Evolutionary conservation across 306 rosid species (phyloP).

Genomic region (Vigna reflexopilosa): DNA sequence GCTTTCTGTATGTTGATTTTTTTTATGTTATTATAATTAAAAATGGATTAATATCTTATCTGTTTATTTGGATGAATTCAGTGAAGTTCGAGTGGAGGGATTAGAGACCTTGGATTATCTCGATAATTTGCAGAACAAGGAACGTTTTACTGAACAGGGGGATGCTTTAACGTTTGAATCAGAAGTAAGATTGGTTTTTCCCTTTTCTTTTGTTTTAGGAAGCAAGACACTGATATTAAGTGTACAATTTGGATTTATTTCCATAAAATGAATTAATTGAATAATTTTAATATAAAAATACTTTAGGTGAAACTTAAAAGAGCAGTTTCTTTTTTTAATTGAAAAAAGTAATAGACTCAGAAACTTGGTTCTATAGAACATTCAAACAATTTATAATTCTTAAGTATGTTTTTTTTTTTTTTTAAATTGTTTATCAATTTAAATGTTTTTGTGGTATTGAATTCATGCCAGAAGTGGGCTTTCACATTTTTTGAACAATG

Average conservation of each 20-base stretch:
- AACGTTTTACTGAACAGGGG: constrained; percentile 92
- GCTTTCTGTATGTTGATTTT: not conserved
- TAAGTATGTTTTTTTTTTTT: constrained; percentile 1
- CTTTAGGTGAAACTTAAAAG: constrained; percentile 11
- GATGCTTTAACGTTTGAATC: constrained; percentile 98
- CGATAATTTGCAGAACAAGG: constrained; percentile 86
- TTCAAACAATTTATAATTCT: constrained; percentile 32
- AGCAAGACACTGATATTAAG: constrained; percentile 3
- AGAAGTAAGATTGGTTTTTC: constrained; percentile 64
- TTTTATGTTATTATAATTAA: not conserved
- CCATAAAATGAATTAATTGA: constrained; percentile 9
- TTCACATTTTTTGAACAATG: not conserved
- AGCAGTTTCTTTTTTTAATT: not conserved
- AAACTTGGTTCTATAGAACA: not conserved
- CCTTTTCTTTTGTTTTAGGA: constrained; percentile 12
- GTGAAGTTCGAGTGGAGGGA: constrained; percentile 99
- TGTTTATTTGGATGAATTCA: constrained; percentile 56
- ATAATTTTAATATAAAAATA: constrained; percentile 32
- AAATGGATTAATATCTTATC: constrained; percentile 34
- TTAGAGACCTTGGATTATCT: constrained; percentile 95
- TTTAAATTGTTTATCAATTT: constrained; percentile 6
- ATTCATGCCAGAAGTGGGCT: constrained; percentile 3
- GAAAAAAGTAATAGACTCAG: not conserved
- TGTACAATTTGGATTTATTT: constrained; percentile 43
- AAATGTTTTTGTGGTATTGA: not conserved